Conservation (phyloP, 2,329 filamentous ascomycete species). For the Penicillium psychrosexuale region DNA sequence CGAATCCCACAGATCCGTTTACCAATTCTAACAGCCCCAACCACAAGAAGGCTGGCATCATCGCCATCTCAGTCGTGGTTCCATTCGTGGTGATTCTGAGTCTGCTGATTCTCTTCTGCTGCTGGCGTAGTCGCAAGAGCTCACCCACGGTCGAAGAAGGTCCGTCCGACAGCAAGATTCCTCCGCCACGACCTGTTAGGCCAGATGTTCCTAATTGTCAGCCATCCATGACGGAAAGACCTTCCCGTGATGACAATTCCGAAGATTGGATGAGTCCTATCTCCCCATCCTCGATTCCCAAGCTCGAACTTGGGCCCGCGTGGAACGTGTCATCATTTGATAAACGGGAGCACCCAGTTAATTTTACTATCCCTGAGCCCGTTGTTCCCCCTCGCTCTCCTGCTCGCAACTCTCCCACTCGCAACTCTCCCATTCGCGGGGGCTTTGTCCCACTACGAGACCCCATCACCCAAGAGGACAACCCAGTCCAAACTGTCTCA, state of each 20-base stretch:
- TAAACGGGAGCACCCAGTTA: conserved; percentile 17
- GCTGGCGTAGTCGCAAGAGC: conserved; percentile 34
- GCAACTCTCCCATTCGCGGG: conserved; percentile 16
- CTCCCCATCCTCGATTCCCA: conserved; percentile 31
- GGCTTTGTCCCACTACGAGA: conserved; percentile 27
- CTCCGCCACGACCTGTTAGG: conserved; percentile 20
- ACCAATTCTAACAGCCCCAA: conserved; percentile 20
- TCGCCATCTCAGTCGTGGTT: conserved; percentile 37
- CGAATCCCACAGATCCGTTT: conserved; percentile 17
- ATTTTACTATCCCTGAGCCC: conserved; percentile 21
- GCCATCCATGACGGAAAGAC: conserved; percentile 20
- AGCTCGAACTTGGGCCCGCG: conserved; percentile 34
- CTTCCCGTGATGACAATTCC: conserved; percentile 20
- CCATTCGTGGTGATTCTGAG: conserved; percentile 32
- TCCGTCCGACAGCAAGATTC: conserved; percentile 22
- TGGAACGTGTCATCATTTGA: conserved; percentile 32
- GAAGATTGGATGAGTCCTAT: conserved; percentile 23
- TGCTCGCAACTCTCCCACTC: conserved; percentile 20
- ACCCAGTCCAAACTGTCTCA: conserved; percentile 15
- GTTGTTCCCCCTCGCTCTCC: conserved; percentile 28
- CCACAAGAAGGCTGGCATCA: conserved; percentile 37
- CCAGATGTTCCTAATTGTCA: conserved; percentile 27
- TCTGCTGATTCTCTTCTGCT: conserved; percentile 32
- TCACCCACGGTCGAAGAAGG: conserved; percentile 23
- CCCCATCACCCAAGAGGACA: conserved; percentile 21